These are phyloP conservation scores for Phaffia australis DNA, from an alignment of 768 basidiomycete genomes.

Conservation along the genomic window DNA sequence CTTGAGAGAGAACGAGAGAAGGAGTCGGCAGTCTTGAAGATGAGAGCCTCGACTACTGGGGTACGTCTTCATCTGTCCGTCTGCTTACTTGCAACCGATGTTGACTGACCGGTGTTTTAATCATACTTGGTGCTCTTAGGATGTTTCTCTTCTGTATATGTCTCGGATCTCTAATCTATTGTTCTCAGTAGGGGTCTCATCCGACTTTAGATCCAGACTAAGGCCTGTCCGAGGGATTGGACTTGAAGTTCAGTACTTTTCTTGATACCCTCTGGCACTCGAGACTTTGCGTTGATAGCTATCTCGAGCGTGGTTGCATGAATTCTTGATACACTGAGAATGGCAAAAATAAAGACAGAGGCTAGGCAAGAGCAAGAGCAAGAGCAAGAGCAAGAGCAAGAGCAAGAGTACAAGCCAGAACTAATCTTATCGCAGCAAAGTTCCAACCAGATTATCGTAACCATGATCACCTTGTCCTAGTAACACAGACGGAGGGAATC, in stretches of 20 bases:
- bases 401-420: too few relatives aligned
- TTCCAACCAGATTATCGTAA: too few relatives aligned
- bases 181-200: slow-evolving; percentile 80
- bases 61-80: background rate
- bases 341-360: too few relatives aligned
- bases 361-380: too few relatives aligned
- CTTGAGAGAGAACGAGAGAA: slow-evolving; percentile 12
- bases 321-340: too few relatives aligned
- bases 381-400: too few relatives aligned
- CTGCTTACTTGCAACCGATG: slow-evolving; percentile 1
- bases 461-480: too few relatives aligned
- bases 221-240: slow-evolving; percentile 83
- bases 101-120: slow-evolving; percentile 2
- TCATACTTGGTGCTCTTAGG: slow-evolving; percentile 43
- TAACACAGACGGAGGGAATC: too few relatives aligned
- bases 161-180: slow-evolving; percentile 80
- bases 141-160: slow-evolving; percentile 86
- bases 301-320: too few relatives aligned
- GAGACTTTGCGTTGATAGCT: too few relatives aligned
- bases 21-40: slow-evolving; percentile 12
- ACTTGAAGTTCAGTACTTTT: slow-evolving; percentile 83
- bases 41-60: slow-evolving; percentile 17
- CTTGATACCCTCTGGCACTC: slow-evolving; percentile 10
- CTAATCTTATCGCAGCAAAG: too few relatives aligned
- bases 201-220: slow-evolving; percentile 70